Conservation (phyloP, 139 green algal species). For the Closterium sp. region DNA sequence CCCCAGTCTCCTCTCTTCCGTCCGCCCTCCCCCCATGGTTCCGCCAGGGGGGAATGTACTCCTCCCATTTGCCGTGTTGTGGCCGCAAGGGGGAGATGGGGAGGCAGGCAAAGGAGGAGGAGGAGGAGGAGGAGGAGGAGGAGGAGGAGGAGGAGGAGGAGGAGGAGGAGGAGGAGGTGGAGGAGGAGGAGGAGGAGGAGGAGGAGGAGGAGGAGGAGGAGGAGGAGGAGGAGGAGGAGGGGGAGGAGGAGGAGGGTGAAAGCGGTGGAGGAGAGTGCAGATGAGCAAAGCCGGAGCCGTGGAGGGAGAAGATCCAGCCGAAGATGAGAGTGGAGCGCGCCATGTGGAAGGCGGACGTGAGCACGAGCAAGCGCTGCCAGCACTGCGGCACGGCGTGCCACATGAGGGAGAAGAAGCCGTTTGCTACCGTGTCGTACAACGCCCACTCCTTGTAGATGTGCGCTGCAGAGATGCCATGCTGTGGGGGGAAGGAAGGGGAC, state of each 20-base stretch:
- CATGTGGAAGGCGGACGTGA: conserved; percentile 57
- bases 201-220: no score
- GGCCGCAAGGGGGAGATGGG: neutral
- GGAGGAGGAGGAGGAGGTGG: neutral
- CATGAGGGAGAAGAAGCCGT: conserved; percentile 47
- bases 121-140: neutral
- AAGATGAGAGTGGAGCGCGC: conserved; percentile 38
- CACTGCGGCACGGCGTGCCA: conserved; percentile 38
- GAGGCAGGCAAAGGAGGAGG: neutral
- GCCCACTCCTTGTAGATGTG: conserved; percentile 52
- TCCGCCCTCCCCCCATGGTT: neutral
- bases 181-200: neutral
- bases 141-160: neutral
- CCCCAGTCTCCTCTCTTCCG: neutral
- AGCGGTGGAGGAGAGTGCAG: neutral
- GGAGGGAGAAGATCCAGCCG: conserved; percentile 49
- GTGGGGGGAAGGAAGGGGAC: no score
- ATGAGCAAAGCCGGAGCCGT: neutral
- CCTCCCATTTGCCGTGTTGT: neutral
- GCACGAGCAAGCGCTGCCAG: conserved; percentile 24
- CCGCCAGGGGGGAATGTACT: neutral
- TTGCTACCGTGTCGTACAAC: conserved; percentile 54
- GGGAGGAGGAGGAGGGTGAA: no score
- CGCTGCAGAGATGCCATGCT: neutral
- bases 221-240: no score